Evolutionary conservation across 164 flowering plant species (phyloP).

Genomic region (Taxillus chinensis): DNA sequence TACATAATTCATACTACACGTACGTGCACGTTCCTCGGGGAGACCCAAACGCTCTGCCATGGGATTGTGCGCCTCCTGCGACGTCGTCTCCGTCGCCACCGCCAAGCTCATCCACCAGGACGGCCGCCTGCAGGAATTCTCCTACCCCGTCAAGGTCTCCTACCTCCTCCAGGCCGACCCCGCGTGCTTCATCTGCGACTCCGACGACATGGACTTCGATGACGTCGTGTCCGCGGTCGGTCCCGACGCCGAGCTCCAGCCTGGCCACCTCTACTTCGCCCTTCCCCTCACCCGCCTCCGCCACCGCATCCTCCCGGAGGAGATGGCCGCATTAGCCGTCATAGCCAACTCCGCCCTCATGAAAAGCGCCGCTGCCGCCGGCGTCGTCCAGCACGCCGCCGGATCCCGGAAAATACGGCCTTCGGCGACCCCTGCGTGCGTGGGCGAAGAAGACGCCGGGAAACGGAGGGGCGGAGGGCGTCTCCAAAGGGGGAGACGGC

Average conservation of each 20-base stretch:
- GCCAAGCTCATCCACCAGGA: slow-evolving; percentile 2
- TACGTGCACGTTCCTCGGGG: too few species aligned
- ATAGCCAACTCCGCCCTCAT: slow-evolving; percentile 19
- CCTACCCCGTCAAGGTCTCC: slow-evolving; percentile 1
- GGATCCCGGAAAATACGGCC: slow-evolving; percentile 19
- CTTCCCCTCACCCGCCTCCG: neutral
- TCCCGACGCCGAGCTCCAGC: slow-evolving; percentile 4
- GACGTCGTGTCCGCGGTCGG: slow-evolving; percentile 1
- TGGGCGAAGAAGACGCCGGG: too few species aligned
- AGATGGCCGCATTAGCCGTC: slow-evolving; percentile 8
- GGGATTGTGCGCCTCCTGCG: slow-evolving; percentile 2
- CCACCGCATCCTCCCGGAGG: neutral
- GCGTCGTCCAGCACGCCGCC: slow-evolving; percentile 16
- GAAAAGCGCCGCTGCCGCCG: slow-evolving; percentile 12
- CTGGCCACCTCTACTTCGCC: slow-evolving; percentile 5
- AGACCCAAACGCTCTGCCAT: neutral
- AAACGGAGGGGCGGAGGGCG: slow-evolving; percentile 9
- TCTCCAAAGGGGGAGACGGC: neutral
- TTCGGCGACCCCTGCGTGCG: neutral
- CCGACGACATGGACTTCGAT: slow-evolving; percentile 5
- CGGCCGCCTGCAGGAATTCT: slow-evolving; percentile 1
- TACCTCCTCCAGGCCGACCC: slow-evolving; percentile 1
- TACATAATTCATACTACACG: too few species aligned
- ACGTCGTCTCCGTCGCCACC: neutral
- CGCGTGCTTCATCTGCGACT: slow-evolving; percentile 4